Percentiles rank a stretch among this genome's conserved stretches.
Evolutionary conservation across 1,139 yeast genomes (phyloP).

Genomic region (Pichia sp.): DNA sequence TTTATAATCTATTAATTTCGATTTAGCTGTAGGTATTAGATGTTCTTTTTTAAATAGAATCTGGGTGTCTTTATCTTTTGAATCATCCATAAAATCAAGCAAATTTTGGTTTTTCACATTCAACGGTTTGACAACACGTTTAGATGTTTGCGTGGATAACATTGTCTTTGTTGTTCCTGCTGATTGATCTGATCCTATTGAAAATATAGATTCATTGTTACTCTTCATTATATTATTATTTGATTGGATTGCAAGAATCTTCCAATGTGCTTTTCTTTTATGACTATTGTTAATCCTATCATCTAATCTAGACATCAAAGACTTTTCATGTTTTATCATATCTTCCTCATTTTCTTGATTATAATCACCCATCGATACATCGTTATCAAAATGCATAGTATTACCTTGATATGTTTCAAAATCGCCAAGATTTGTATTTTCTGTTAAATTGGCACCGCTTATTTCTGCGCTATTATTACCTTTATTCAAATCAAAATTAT

Average conservation of each 20-base stretch:
- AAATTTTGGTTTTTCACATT: not conserved
- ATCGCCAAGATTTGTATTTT: slow-evolving; percentile 15
- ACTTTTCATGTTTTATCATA: slow-evolving; percentile 13
- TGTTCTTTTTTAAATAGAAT: slow-evolving; percentile 41
- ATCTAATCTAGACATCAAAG: slow-evolving; percentile 8
- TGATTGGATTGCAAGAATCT: slow-evolving; percentile 6
- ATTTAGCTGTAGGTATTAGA: not conserved
- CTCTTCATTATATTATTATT: not conserved
- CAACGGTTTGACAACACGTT: not conserved
- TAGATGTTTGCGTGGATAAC: not conserved
- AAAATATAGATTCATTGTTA: not conserved
- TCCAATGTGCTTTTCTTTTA: slow-evolving; percentile 9
- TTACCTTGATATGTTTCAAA: not conserved
- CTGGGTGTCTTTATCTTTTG: slow-evolving; percentile 34
- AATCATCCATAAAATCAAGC: slow-evolving; percentile 41
- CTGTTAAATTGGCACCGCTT: slow-evolving; percentile 3
- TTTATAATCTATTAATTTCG: not conserved
- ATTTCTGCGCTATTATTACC: slow-evolving; percentile 17
- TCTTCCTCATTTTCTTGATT: not conserved
- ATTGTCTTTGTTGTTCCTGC: not conserved
- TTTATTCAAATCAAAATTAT: slow-evolving; percentile 9
- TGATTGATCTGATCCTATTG: not conserved
- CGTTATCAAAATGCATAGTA: not conserved
- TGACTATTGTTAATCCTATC: not conserved
- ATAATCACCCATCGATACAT: not conserved